Conservation (phyloP, 176 grass and related monocot genomes). For the Lolium perenne region DNA sequence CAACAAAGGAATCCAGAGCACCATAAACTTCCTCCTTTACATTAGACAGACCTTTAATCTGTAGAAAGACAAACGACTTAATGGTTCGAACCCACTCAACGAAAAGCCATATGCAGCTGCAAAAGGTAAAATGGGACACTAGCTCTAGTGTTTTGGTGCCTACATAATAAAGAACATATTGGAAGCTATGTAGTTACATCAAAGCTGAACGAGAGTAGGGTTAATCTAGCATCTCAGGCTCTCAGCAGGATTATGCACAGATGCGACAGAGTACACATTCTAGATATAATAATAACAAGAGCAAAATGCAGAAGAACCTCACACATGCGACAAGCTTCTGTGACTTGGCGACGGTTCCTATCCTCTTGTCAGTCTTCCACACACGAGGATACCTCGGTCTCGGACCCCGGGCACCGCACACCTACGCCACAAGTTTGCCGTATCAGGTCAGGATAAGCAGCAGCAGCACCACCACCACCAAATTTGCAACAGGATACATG, state of each 20-base stretch:
- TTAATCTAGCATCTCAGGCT: no score
- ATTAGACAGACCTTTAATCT: constrained; percentile 92
- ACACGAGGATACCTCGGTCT: constrained; percentile 84
- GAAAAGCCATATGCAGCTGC: not conserved
- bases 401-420: constrained; percentile 82
- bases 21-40: constrained; percentile 97
- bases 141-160: not conserved
- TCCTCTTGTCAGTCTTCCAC: constrained; percentile 80
- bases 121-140: constrained; percentile 10
- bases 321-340: constrained; percentile 92
- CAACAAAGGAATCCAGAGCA: constrained; percentile 94
- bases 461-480: not conserved
- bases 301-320: constrained; percentile 58
- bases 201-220: not conserved
- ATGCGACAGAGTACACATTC: no score
- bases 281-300: not conserved
- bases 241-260: no score
- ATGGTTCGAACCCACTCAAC: constrained; percentile 19
- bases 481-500: not conserved
- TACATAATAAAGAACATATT: not conserved
- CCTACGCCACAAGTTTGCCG: constrained; percentile 33
- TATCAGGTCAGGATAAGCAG: constrained; percentile 7
- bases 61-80: constrained; percentile 2
- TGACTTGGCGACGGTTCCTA: constrained; percentile 89
- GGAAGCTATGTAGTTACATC: not conserved